Base-by-base conservation (phyloP, 768 basidiomycete species). In the Russula compacta region DNA sequence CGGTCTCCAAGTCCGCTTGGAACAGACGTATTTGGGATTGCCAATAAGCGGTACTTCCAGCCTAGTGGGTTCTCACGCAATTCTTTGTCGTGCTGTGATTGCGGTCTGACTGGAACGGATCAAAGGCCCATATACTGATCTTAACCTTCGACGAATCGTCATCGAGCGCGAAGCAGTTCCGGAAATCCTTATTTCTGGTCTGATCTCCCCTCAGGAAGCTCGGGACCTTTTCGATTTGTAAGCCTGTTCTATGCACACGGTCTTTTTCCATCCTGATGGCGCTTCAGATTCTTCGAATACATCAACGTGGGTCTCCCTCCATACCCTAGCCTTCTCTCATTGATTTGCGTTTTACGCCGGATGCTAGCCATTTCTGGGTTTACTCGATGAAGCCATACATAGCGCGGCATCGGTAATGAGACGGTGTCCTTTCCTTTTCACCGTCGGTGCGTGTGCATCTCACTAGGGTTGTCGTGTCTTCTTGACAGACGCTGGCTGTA, bases 371-470 rank as follows among this genome's bases (percentile, higher is more conserved):
- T 81, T 77, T 64, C 81, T 83, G 66, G 81, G 81, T 8, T 76
- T 84, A 56, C 73, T 84, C 51, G 84, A 86, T 69, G 76, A 76
- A 39, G 78, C 75, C 42, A 73, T 83, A 17, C 83, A 85, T 67
- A 81, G 78, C 0, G 79, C 83, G 8, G 73, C 75, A 35, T 73
- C 77, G 12, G 73, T 83, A 24, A 78, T 84, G 52, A 79, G 80
- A 71, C 75, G 76, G 8, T 76, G 77, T 59, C 83, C 83, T 9
- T 83, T 83, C 67, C 73, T 83, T 14, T 83, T 84, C 71, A 83
- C 82, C 49, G 80, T 83, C 64, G 74, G 83, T 83, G 62, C 75
- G 79, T 79, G 29, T 14, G 0, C 11, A 40, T 29, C 17, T 44
- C n/a, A 7, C n/a, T 21, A 3, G 15, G 14, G n/a, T 10, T 11